A percentile compares a stretch with the other conserved stretches of the same genome.
These are phyloP conservation scores for Leishmania arabica DNA, from an alignment of 208 protist species.

Conservation along the genomic window DNA sequence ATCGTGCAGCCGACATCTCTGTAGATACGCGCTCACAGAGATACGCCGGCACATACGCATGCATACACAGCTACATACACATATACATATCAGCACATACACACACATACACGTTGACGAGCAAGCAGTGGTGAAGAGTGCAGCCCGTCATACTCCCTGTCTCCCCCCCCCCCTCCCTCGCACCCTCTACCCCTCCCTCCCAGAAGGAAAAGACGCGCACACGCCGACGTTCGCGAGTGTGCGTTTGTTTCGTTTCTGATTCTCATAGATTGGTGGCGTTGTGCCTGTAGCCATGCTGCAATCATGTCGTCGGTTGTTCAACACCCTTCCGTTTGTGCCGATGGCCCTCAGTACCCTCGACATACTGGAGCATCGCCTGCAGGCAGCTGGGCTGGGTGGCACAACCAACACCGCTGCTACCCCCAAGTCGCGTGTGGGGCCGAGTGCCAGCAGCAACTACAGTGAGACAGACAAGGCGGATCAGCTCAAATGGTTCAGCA, in stretches of 20 bases:
- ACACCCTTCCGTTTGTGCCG: conserved; percentile 76
- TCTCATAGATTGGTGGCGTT: neutral
- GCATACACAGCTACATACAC: neutral
- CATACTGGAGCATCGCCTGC: conserved; percentile 40
- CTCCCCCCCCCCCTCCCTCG: neutral
- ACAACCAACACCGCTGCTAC: neutral
- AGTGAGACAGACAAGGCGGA: conserved; percentile 4
- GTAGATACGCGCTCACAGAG: neutral
- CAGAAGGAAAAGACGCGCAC: neutral
- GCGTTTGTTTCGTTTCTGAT: neutral
- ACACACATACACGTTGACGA: neutral
- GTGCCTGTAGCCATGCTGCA: conserved; percentile 26
- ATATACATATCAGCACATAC: neutral
- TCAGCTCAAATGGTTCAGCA: conserved; percentile 42
- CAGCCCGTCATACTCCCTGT: neutral
- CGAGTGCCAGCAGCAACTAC: neutral
- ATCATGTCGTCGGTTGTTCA: conserved; percentile 7
- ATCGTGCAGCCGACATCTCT: neutral
- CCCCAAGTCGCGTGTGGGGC: neutral
- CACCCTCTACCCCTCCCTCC: neutral
- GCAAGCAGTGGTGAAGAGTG: neutral
- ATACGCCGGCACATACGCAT: neutral
- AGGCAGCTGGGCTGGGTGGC: conserved; percentile 2
- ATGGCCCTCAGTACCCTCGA: conserved; percentile 86
- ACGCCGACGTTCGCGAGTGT: neutral